Evolutionary conservation across 805 yeast genomes (phyloP), one percentile per base, ranked within the genome.

Genomic region (Ogataea sp.): DNA sequence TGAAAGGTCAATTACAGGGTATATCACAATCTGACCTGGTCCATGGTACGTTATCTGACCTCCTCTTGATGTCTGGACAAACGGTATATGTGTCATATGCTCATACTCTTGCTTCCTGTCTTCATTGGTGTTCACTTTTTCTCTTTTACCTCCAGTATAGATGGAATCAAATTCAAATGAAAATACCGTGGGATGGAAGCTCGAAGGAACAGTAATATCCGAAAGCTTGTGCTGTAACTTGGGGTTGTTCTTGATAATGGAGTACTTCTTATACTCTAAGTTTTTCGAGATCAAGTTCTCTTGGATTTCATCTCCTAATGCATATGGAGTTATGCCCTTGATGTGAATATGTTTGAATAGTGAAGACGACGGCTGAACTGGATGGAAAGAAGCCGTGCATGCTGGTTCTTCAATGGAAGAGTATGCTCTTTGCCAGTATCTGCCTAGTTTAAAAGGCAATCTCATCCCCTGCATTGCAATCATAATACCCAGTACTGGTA

Each of bases 1-100:
- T 45, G 71, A 70, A 39, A 93, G 64, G 56, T 93, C 89, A 24
- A 84, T 39, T 1, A 93, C 70, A 10, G 93, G 80, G 53, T 90
- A 93, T 5, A 86, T 77, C 2, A 89, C 96, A 29, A 87, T 55
- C 59, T 93, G 99, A 0, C 98, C 98, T 1, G 93, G 83, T 0
- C 97, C 97, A 62, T 93, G 99, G 68, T 85, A 93, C 0, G 98
- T 93, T 1, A 93, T 77, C 56, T 93, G 95, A 0, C 99, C 99
- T 14, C 99, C 99, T 44, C 99, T 67, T 39, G 78, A 78, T 0
- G 93, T 73, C 50, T 85, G 90, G n/a, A 80, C 71, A 52, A 77
- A 84, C 24, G 69, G 68, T 14, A 88, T 81, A n/a, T 70, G 70
- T 31, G 65, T 42, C 23, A 55, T 45, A 13, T 51, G 46, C 27